Evolutionary conservation across 2,329 filamentous ascomycete species (phyloP), one percentile per base, ranked within the genome.

Genomic region (Trichoderma atroviride): DNA sequence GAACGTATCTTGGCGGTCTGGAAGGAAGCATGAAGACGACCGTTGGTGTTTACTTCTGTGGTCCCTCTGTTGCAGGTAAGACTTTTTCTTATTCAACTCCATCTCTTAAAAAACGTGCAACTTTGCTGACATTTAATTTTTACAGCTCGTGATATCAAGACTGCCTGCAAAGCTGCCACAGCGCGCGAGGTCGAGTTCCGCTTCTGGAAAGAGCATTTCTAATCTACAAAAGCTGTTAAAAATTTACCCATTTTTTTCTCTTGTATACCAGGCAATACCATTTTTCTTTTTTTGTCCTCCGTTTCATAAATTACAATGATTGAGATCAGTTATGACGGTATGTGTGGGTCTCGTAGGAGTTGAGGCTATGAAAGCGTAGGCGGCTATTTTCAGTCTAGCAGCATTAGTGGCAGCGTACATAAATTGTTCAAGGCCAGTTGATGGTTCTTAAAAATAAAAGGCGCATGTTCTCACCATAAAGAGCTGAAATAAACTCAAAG

Each of bases 121-220:
- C 4, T 19, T 5, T 13, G 22, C 63, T 85, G 78, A 85, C 78
- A 13, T n/a, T 19, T 9, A 24, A 22, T 37, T n/a, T 59, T 59
- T 56, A 19, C 84, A 81, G 95, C 95, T 7, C 88, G 94, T 73
- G 89, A 93, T 76, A 97, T 99, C 78, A 91, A 92, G 80, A 88
- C 89, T 77, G 94, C 95, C 19, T 92, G 92, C 74, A 92, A 91
- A 76, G 80, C 84, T 65, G 91, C 91, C 19, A 92, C 89, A 14
- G 89, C 87, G 47, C 88, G 88, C 72, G 92, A 97, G 74, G 93
- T 99, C 69, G 88, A 90, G 76, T 99, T 98, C 84, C 92, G 93
- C 75, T 99, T 99, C 85, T 99, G 96, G 96, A 99, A 99, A 84
- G 96, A 99, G 82, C 95, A 99, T 78, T 91, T 91, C 78, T 91